Percentiles rank a stretch among this genome's conserved stretches.
phyloP scores from a whole-genome alignment of 1,284 basidiomycete species.

The Leccinum subspadiceum region DNA sequence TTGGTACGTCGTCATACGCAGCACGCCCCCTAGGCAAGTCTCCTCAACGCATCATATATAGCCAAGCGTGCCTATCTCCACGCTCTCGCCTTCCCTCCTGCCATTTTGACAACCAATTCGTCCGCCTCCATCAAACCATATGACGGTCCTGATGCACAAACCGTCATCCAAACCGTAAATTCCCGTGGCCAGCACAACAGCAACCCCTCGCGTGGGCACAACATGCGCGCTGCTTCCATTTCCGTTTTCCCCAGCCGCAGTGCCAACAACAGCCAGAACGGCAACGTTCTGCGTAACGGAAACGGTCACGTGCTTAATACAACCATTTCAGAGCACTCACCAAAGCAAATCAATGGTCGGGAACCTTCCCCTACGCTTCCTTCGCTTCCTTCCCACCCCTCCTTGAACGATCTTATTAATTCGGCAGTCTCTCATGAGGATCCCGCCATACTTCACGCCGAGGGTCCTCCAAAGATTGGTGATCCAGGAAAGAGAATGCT shows the following conservation, averaged over 20 bases:
- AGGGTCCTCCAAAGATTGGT: slow-evolving; percentile 64
- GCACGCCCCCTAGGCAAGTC: not conserved
- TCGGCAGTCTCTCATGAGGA: slow-evolving; percentile 56
- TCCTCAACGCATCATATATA: slow-evolving; percentile 27
- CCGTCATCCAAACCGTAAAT: slow-evolving; percentile 87
- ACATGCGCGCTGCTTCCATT: slow-evolving; percentile 66
- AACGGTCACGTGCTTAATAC: slow-evolving; percentile 41
- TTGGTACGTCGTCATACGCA: slow-evolving; percentile 56
- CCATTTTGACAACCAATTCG: slow-evolving; percentile 62
- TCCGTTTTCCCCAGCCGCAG: slow-evolving; percentile 58
- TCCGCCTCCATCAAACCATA: slow-evolving; percentile 80
- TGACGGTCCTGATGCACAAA: slow-evolving; percentile 90
- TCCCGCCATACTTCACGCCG: slow-evolving; percentile 54
- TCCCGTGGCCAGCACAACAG: slow-evolving; percentile 62
- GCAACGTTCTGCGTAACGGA: slow-evolving; percentile 37
- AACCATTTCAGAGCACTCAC: slow-evolving; percentile 50
- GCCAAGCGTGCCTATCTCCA: slow-evolving; percentile 94
- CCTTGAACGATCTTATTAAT: slow-evolving; percentile 76
- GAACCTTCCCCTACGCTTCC: slow-evolving; percentile 80
- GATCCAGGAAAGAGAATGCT: slow-evolving; percentile 84
- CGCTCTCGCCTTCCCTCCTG: slow-evolving; percentile 79
- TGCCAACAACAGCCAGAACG: slow-evolving; percentile 41
- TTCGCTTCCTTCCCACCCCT: slow-evolving; percentile 73
- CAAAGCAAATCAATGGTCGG: slow-evolving; percentile 41
- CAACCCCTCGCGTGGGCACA: slow-evolving; percentile 64